Percentiles rank a stretch among this genome's conserved stretches.
phyloP scores from a whole-genome alignment of 345 rosid genomes.

The Cardamine occulta region DNA sequence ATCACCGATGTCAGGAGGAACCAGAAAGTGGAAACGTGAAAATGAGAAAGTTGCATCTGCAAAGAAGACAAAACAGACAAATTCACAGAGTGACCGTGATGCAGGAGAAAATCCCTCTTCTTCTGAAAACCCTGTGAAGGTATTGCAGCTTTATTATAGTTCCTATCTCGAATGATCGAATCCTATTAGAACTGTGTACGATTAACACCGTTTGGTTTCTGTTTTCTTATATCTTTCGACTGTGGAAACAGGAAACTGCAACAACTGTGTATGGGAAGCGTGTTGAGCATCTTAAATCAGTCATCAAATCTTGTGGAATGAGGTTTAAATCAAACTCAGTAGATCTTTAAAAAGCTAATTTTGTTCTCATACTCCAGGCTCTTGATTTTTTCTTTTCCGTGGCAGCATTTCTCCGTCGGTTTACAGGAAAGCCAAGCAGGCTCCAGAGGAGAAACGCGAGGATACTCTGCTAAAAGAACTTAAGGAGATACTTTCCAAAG shows the following conservation, averaged over 20 bases:
- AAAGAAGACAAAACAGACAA: slow-evolving; percentile 59
- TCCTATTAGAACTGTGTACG: not conserved
- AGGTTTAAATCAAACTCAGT: slow-evolving; percentile 52
- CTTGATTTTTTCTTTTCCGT: not conserved
- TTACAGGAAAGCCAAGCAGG: slow-evolving; percentile 89
- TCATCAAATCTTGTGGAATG: slow-evolving; percentile 84
- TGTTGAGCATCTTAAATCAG: slow-evolving; percentile 82
- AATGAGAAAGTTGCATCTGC: slow-evolving; percentile 53
- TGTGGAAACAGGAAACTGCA: slow-evolving; percentile 71
- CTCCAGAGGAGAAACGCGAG: slow-evolving; percentile 78
- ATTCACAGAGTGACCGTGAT: slow-evolving; percentile 49
- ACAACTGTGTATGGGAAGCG: slow-evolving; percentile 71
- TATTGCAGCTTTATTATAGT: slow-evolving; percentile 22
- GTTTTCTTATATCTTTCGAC: slow-evolving; percentile 10
- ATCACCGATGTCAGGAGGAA: slow-evolving; percentile 52
- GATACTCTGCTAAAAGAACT: slow-evolving; percentile 74
- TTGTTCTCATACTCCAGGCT: not conserved
- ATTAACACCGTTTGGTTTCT: slow-evolving; percentile 2
- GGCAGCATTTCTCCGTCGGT: slow-evolving; percentile 73
- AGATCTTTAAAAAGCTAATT: not conserved
- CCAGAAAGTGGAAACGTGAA: slow-evolving; percentile 63
- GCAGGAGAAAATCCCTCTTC: slow-evolving; percentile 44
- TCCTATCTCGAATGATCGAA: not conserved
- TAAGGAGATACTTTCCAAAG: slow-evolving; percentile 78
- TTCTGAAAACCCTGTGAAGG: slow-evolving; percentile 54